Percentiles rank a stretch among this genome's conserved stretches.
phyloP scores from a whole-genome alignment of 257 asterid genomes.

The Osmanthus fragrans region DNA sequence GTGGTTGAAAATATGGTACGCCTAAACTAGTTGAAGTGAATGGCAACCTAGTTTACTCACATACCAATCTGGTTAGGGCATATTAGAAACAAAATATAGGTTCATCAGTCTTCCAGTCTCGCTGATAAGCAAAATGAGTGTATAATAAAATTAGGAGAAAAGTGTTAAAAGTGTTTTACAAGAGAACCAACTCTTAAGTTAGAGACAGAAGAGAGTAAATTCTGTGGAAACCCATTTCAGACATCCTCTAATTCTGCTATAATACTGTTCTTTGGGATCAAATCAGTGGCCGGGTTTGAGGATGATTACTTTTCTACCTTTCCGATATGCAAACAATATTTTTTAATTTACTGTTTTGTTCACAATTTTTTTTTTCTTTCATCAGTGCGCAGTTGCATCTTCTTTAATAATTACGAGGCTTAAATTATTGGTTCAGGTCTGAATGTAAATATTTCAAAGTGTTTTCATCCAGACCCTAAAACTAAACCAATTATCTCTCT shows the following conservation, averaged over 20 bases:
- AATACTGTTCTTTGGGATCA: background rate
- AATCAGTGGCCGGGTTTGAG: background rate
- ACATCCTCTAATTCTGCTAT: background rate
- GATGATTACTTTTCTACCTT: background rate
- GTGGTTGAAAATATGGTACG: background rate
- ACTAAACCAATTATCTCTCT: background rate
- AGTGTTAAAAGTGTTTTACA: too few species aligned
- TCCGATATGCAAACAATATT: background rate
- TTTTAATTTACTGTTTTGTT: too few species aligned
- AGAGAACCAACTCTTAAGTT: background rate
- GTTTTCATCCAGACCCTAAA: background rate
- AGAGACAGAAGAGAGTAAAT: background rate
- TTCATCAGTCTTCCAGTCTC: background rate
- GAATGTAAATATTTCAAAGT: too few species aligned
- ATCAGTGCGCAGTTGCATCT: too few species aligned
- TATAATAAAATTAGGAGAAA: background rate
- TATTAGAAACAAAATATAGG: background rate
- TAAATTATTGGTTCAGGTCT: too few species aligned
- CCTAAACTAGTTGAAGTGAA: background rate
- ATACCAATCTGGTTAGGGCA: background rate
- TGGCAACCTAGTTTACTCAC: background rate
- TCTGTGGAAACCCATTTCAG: background rate
- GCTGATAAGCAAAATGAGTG: background rate
- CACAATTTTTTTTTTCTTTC: too few species aligned
- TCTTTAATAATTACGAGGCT: too few species aligned